Evolutionary conservation across 2,329 filamentous ascomycete genomes (phyloP).

Genomic region (Pseudodiploospora longispora): DNA sequence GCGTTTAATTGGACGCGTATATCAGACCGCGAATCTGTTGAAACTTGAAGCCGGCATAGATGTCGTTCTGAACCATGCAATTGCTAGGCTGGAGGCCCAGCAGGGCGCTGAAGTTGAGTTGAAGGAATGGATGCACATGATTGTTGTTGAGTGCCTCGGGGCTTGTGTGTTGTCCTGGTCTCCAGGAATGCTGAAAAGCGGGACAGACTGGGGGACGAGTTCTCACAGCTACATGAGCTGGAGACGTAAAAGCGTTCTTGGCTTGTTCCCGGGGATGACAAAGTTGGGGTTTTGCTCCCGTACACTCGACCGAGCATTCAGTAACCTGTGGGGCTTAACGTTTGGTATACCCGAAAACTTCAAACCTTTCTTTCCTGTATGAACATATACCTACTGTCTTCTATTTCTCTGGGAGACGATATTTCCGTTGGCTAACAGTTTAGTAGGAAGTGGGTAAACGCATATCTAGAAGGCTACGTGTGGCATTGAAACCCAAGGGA

Average conservation of each 20-base stretch:
- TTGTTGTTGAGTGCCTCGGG: conserved; percentile 43
- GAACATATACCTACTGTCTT: conserved; percentile 3
- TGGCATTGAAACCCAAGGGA: conserved; percentile 18
- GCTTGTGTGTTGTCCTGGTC: conserved; percentile 45
- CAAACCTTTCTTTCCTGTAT: conserved; percentile 41
- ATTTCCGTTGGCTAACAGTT: neutral
- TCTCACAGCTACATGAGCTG: conserved; percentile 40
- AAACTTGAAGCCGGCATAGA: conserved; percentile 35
- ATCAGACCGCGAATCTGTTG: conserved; percentile 33
- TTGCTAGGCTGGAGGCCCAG: conserved; percentile 28
- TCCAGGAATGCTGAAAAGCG: conserved; percentile 35
- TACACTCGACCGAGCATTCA: conserved; percentile 29
- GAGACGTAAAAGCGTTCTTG: conserved; percentile 45
- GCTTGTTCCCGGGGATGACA: conserved; percentile 36
- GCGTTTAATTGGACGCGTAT: conserved; percentile 40
- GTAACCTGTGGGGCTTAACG: conserved; percentile 35
- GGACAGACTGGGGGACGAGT: conserved; percentile 40
- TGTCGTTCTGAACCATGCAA: conserved; percentile 25
- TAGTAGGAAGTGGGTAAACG: conserved; percentile 26
- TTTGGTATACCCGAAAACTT: conserved; percentile 36
- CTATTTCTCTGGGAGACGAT: neutral
- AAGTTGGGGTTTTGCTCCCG: conserved; percentile 31
- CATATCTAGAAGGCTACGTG: conserved; percentile 26
- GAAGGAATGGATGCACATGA: conserved; percentile 50
- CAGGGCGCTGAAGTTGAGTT: conserved; percentile 35